These are phyloP conservation scores for Jatropha podagrica DNA, from an alignment of 441 rosid genomes.

Conservation along the genomic window DNA sequence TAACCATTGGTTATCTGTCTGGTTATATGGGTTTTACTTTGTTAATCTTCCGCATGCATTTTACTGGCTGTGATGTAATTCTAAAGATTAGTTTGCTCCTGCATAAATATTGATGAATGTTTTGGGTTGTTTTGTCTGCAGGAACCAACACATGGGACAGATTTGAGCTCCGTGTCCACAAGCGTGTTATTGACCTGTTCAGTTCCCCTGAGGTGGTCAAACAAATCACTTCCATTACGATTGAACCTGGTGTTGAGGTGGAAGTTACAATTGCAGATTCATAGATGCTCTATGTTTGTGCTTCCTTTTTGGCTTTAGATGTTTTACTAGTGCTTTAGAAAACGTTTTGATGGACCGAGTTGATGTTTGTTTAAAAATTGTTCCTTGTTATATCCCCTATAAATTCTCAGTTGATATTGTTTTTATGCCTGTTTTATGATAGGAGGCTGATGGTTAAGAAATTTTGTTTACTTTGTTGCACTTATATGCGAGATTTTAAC, in stretches of 20 bases:
- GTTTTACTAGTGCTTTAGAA: slow-evolving; percentile 20
- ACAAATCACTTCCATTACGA: slow-evolving; percentile 48
- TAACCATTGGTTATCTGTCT: too few species aligned
- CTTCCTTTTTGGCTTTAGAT: slow-evolving; percentile 9
- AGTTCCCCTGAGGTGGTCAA: slow-evolving; percentile 47
- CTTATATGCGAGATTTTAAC: too few species aligned
- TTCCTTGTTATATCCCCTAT: not conserved
- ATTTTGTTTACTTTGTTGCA: too few species aligned
- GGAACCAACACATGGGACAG: slow-evolving; percentile 51
- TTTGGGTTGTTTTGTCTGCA: not conserved
- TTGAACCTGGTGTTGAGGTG: slow-evolving; percentile 50
- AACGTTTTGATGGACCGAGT: not conserved
- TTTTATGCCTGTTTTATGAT: too few species aligned
- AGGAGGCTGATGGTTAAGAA: too few species aligned
- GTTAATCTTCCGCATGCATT: not conserved
- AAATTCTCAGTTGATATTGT: not conserved
- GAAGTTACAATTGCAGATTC: slow-evolving; percentile 47
- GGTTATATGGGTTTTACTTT: not conserved
- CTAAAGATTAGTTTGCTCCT: not conserved
- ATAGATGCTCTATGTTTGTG: slow-evolving; percentile 20
- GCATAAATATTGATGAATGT: slow-evolving; percentile 3
- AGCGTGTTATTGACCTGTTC: slow-evolving; percentile 44
- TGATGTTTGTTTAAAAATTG: not conserved
- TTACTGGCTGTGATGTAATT: not conserved
- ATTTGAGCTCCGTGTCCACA: slow-evolving; percentile 50